These are phyloP conservation scores for Ilex aquifolium DNA, from an alignment of 257 asterid species.

Conservation along the genomic window DNA sequence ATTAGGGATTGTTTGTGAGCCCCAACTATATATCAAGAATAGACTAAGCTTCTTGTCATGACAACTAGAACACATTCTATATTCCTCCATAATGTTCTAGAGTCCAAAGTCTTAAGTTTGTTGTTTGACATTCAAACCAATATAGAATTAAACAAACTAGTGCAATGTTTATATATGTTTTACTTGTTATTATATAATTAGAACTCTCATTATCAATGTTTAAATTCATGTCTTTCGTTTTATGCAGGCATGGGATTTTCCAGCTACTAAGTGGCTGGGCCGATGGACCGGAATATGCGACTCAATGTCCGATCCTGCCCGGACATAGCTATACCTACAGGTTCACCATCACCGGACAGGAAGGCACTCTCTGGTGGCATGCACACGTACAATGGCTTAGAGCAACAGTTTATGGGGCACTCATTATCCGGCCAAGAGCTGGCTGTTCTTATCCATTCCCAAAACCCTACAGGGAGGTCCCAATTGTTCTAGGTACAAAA, in stretches of 20 bases:
- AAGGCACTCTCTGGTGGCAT: constrained; percentile 64
- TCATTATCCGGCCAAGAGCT: constrained; percentile 46
- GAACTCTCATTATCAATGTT: no score
- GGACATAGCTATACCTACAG: constrained; percentile 42
- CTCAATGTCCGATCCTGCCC: constrained; percentile 51
- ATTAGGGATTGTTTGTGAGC: no score
- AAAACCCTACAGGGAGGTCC: constrained; percentile 52
- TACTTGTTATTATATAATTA: no score
- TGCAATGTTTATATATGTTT: no score
- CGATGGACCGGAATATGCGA: constrained; percentile 47
- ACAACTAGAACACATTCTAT: no score
- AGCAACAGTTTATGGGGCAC: constrained; percentile 51
- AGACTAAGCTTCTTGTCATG: no score
- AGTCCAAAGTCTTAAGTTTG: no score
- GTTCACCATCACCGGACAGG: constrained; percentile 36
- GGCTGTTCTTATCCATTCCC: constrained; percentile 43
- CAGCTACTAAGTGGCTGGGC: constrained; percentile 54
- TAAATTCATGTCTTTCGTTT: not conserved
- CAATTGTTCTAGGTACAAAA: constrained; percentile 51
- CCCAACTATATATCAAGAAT: no score
- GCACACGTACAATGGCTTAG: constrained; percentile 50
- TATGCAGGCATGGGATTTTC: constrained; percentile 45
- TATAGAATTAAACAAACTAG: no score
- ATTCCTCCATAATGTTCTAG: no score
- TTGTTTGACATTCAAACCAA: no score